Evolutionary conservation across 345 rosid genomes (phyloP), one percentile per base, ranked within the genome.

Genomic region (Aquilaria sinensis): DNA sequence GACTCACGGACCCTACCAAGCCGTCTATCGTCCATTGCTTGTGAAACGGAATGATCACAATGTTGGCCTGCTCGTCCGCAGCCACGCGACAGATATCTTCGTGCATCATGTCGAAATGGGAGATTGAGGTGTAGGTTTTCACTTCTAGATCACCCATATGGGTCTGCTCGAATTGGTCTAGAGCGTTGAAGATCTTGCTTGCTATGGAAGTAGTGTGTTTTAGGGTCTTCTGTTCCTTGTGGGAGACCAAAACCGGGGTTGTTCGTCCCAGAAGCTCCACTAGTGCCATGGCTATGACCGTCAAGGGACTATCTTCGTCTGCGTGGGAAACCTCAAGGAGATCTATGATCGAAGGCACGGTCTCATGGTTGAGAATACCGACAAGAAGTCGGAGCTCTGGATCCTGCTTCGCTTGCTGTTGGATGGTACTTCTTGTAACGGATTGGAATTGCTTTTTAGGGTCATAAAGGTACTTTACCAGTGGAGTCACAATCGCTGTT

Each of bases 311-410:
- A 6, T 62, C 75, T 56, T 49, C 14, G 3, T 41, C 16, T 2
- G 77, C 77, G n/a, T 62, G 29, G 8, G 77, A 61, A 9, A 61
- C 53, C 23, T 77, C 76, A 10, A 83, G 66, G 13, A 77, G 59
- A 64, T 65, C 75, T 8, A 73, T 66, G 43, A 71, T n/a, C 8
- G 77, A 60, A 15, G 77, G 66, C 14, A 75, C 53, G 37, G 23
- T 69, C 13, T 77, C 77, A 6, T 67, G 53, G 16, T 69, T 63
- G 60, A 77, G 72, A 61, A 82, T 51, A 45, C 82, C 75, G 6
- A 73, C 49, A 2, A 80, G 62, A 14, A 80, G 45, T 7, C 78
- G 76, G 32, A 80, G 61, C 58, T 77, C 77, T 0, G 69, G 47
- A 31, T 67, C 47, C 13, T 45, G 60, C 57, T 33, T 70, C 8